Conservation (phyloP, 345 rosid species). For the Passiflora organensis region DNA sequence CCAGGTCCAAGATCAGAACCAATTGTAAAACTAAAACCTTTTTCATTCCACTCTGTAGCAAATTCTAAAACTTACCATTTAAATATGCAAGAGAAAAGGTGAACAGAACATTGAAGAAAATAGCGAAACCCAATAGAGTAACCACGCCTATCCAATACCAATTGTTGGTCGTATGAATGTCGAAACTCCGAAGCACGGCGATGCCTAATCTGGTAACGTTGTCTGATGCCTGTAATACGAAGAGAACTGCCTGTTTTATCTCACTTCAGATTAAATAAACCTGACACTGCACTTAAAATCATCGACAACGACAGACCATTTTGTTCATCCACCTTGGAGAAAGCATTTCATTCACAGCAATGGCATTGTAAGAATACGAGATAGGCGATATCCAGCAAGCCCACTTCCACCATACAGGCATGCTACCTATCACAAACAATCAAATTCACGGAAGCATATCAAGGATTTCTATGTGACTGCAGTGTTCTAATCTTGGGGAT, state of each 20-base stretch:
- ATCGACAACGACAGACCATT: slow-evolving; percentile 31
- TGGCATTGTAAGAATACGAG: slow-evolving; percentile 59
- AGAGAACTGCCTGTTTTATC: background rate
- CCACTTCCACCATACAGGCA: slow-evolving; percentile 89
- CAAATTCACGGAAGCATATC: no score
- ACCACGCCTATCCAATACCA: slow-evolving; percentile 87
- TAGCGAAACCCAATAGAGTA: slow-evolving; percentile 48
- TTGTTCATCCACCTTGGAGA: slow-evolving; percentile 83
- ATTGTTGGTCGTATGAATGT: slow-evolving; percentile 40
- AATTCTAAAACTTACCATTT: slow-evolving; percentile 29
- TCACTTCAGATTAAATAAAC: no score
- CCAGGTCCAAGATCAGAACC: background rate
- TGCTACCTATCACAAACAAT: slow-evolving; percentile 41
- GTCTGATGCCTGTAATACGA: slow-evolving; percentile 52
- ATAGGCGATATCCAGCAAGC: slow-evolving; percentile 88
- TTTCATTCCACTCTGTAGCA: background rate
- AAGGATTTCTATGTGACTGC: no score
- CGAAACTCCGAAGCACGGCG: slow-evolving; percentile 50
- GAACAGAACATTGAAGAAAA: slow-evolving; percentile 72
- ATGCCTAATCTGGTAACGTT: slow-evolving; percentile 38
- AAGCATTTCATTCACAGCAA: slow-evolving; percentile 64
- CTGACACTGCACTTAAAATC: no score
- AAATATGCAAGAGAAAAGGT: slow-evolving; percentile 64
- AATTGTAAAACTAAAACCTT: background rate
- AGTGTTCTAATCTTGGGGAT: no score